Base-by-base conservation (phyloP, 129 eudicot genomes). In the Flaveria bidentis region DNA sequence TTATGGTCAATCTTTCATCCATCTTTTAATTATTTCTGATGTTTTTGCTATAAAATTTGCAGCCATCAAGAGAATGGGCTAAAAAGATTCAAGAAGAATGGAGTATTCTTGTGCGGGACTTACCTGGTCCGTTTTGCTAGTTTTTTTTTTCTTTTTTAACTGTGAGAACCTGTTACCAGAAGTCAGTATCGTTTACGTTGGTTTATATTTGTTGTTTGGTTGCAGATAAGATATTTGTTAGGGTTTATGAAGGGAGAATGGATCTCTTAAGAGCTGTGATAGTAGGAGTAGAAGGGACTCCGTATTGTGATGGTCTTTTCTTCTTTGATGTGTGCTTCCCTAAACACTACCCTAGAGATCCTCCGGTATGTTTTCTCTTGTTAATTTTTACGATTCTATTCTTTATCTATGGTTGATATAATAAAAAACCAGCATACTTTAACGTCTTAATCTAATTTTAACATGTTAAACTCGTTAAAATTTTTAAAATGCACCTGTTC, bases 221-320 rank as follows among this genome's bases (percentile, higher is more conserved):
- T 70, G 26, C 81, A 93, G 98, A 85, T 73, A 80, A 80, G 15
- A 86, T 93, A 63, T 90, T 53, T 65, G 96, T 93, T 17, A 85
- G 98, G 90, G 98, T 83, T 2, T 93, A 85, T 75, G 98, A 93
- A 76, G 78, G 92, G 51, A 85, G 98, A 71, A 90, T 93, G 92
- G 98, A 93, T 82, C 89, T 93, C 6, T 82, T 93, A 82, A 86
- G 96, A 76, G 98, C 97, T 17, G 98, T 88, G 26, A 90, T 93
- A 70, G 66, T 85, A 14, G 97, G 97, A 74, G 92, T 95, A 26
- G 89, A 88, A 71, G 98, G 98, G 22, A 93, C 98, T n/a, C 98
- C 98, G 0, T 93, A 93, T 72, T 94, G 88, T 80, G 95, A 93
- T 47, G 98, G 98, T 23, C 89, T 93, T 49, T 93, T 83, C 68